A percentile compares a stretch with the other conserved stretches of the same genome.
phyloP scores from a whole-genome alignment of 257 asterid species.

The Lycium ferocissimum region DNA sequence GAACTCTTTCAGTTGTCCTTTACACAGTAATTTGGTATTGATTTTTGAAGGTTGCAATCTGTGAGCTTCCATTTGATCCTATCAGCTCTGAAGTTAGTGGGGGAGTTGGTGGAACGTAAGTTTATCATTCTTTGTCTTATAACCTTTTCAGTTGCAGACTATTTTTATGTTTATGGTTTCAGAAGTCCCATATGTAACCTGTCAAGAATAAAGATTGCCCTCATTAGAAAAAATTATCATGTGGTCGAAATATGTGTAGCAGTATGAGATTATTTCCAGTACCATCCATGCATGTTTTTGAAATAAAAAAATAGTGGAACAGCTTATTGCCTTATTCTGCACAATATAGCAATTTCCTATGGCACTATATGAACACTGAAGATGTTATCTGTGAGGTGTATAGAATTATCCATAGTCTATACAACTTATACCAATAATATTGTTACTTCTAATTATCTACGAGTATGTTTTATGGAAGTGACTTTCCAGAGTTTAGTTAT shows the following conservation, averaged over 20 bases:
- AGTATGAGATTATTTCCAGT: background rate
- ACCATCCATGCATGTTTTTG: background rate
- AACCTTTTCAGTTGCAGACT: conserved; percentile 26
- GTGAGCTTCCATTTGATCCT: conserved; percentile 99
- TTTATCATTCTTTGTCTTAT: conserved; percentile 26
- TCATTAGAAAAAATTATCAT: background rate
- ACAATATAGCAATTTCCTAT: background rate
- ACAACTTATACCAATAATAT: background rate
- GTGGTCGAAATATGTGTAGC: background rate
- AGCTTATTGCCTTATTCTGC: background rate
- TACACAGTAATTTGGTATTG: conserved; percentile 20
- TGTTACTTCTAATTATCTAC: background rate
- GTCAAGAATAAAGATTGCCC: background rate
- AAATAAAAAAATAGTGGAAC: background rate
- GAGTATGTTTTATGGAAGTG: background rate
- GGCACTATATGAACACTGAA: background rate
- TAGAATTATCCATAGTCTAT: background rate
- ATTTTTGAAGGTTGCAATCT: conserved; percentile 74
- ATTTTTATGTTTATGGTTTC: conserved; percentile 8
- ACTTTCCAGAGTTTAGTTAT: background rate
- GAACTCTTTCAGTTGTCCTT: conserved; percentile 7
- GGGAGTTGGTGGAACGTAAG: conserved; percentile 99
- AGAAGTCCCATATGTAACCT: background rate
- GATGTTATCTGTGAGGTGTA: background rate
- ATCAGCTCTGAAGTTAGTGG: conserved; percentile 90